Conservation (phyloP, 176 grass and related monocot species). For the Echinochloa phyllopogon region DNA sequence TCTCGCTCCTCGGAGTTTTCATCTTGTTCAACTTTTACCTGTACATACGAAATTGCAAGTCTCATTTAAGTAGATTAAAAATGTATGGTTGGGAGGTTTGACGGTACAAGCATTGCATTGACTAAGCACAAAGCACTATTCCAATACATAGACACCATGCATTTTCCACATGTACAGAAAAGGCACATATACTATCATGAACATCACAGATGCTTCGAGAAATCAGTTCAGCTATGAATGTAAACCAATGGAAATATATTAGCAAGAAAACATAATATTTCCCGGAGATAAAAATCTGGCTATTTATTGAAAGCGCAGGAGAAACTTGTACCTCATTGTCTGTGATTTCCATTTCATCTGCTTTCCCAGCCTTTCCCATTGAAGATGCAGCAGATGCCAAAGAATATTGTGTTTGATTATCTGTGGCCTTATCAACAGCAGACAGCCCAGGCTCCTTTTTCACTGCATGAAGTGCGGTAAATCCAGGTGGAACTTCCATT, state of each 20-base stretch:
- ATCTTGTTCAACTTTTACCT: constrained; percentile 26
- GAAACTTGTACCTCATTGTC: constrained; percentile 38
- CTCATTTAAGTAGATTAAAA: background rate
- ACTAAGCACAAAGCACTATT: background rate
- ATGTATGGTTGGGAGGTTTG: background rate
- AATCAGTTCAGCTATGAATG: background rate
- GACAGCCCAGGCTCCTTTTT: constrained; percentile 24
- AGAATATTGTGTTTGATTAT: constrained; percentile 6
- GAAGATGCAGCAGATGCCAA: background rate
- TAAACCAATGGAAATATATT: background rate
- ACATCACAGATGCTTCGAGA: background rate
- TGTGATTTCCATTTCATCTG: constrained; percentile 14
- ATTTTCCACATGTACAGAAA: background rate
- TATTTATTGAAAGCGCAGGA: background rate
- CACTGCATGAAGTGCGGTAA: constrained; percentile 22
- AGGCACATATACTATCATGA: background rate
- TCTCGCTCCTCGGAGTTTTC: constrained; percentile 45
- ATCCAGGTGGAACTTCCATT: constrained; percentile 41
- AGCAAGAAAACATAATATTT: background rate
- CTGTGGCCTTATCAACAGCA: background rate
- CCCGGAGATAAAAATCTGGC: background rate
- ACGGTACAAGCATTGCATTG: background rate
- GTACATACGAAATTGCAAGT: constrained; percentile 3
- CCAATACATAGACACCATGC: background rate
- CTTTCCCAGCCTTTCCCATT: constrained; percentile 11